Evolutionary conservation across 768 basidiomycete species (phyloP).

Genomic region (Phylloporus sp.): DNA sequence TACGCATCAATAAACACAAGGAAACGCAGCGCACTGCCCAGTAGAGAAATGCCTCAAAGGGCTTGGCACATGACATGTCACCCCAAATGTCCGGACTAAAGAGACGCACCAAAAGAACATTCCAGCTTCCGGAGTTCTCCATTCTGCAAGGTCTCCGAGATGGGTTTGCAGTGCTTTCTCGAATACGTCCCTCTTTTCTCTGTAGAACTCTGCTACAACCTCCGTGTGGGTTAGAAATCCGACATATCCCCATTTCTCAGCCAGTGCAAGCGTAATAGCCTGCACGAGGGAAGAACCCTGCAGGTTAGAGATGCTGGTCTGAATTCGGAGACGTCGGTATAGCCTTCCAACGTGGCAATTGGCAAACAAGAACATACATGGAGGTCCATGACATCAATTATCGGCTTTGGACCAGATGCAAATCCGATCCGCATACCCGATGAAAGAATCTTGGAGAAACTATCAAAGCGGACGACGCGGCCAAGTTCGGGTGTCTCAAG

Average conservation of each 20-base stretch:
- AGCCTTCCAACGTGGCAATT: constrained; percentile 10
- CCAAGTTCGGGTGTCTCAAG: constrained; percentile 62
- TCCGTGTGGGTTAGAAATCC: constrained; percentile 69
- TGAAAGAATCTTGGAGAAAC: constrained; percentile 79
- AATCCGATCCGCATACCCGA: constrained; percentile 81
- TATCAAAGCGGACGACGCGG: constrained; percentile 84
- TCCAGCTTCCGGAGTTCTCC: constrained; percentile 68
- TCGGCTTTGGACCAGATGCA: constrained; percentile 64
- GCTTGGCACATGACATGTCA: constrained; percentile 3
- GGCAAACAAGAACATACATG: constrained; percentile 45
- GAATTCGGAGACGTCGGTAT: constrained; percentile 12
- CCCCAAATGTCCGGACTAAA: constrained; percentile 5
- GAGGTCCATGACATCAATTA: constrained; percentile 67
- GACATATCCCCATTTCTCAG: constrained; percentile 71
- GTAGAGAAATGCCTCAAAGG: constrained; percentile 1
- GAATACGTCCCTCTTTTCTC: constrained; percentile 70
- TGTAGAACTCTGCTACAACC: constrained; percentile 71
- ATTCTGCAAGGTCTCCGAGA: constrained; percentile 73
- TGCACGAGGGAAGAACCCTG: constrained; percentile 66
- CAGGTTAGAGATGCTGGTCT: constrained; percentile 67
- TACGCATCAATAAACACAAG: neutral
- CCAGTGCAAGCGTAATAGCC: constrained; percentile 52
- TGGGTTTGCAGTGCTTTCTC: constrained; percentile 71
- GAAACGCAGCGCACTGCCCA: neutral
- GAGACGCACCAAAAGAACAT: constrained; percentile 82